Percentiles rank a stretch among this genome's conserved stretches.
Conservation (phyloP, 768 basidiomycete genomes). For the Leccinum sublutescens region DNA sequence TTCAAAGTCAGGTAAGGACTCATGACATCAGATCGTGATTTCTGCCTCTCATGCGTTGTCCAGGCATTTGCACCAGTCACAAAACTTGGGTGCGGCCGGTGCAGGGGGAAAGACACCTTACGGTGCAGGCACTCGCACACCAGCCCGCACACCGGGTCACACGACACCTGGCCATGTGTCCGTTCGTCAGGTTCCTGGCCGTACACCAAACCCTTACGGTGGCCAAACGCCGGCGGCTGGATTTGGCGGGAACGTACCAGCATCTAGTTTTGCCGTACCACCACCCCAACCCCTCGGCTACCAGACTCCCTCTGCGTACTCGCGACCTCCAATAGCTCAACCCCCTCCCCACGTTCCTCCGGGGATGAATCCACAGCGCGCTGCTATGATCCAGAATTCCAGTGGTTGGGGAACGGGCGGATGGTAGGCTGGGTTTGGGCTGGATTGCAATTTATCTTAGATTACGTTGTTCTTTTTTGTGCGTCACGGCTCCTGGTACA, state of each 20-base stretch:
- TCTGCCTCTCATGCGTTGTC: constrained; percentile 8
- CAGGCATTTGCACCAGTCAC: constrained; percentile 79
- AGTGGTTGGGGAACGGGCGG: constrained; percentile 37
- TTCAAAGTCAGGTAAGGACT: constrained; percentile 80
- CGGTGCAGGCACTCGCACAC: constrained; percentile 70
- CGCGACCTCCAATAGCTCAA: constrained; percentile 42
- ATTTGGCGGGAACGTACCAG: constrained; percentile 28
- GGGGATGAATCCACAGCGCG: constrained; percentile 66
- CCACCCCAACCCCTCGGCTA: constrained; percentile 41
- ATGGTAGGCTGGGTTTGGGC: constrained; percentile 33
- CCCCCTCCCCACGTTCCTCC: constrained; percentile 48
- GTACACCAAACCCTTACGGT: constrained; percentile 81
- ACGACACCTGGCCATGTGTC: constrained; percentile 82
- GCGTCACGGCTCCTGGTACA: constrained; percentile 16
- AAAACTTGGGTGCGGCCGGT: constrained; percentile 50
- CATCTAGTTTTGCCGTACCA: constrained; percentile 29
- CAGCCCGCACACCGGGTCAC: constrained; percentile 69
- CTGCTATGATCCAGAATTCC: constrained; percentile 59
- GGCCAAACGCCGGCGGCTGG: constrained; percentile 37
- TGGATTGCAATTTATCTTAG: constrained; percentile 13
- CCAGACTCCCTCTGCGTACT: constrained; percentile 36
- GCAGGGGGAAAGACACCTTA: constrained; percentile 80
- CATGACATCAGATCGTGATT: background rate
- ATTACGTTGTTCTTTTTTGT: constrained; percentile 18
- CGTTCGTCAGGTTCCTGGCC: constrained; percentile 59